Percentiles rank a stretch among this genome's conserved stretches.
These are phyloP conservation scores for Brassica incana DNA, from an alignment of 345 rosid species.

Conservation along the genomic window DNA sequence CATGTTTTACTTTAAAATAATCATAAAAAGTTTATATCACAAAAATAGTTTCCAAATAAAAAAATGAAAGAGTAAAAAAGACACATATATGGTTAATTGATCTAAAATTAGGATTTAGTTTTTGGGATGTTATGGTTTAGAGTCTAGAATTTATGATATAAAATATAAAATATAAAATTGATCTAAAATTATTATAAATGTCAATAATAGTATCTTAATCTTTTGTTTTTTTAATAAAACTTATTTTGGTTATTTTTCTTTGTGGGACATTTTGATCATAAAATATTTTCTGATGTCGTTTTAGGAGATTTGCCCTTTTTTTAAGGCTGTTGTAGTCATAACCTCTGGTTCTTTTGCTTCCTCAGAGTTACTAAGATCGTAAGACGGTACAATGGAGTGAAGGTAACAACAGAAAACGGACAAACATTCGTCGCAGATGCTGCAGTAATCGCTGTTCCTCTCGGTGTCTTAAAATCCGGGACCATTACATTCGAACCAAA, in stretches of 20 bases:
- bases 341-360: background rate
- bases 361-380: conserved; percentile 72
- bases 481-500: conserved; percentile 70
- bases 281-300: no score
- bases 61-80: no score
- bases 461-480: conserved; percentile 80
- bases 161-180: no score
- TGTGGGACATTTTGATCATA: background rate
- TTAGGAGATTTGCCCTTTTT: background rate
- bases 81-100: no score
- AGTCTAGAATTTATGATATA: no score
- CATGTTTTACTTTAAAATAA: background rate
- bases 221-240: no score
- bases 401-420: conserved; percentile 74
- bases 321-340: background rate
- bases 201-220: background rate
- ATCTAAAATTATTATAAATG: no score
- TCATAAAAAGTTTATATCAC: no score
- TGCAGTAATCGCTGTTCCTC: conserved; percentile 74
- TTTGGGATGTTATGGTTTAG: no score
- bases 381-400: conserved; percentile 73
- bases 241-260: no score
- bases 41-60: no score
- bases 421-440: conserved; percentile 79
- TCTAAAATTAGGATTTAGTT: no score